These are phyloP conservation scores for cucumber (Cucumis sativus) DNA, from an alignment of 306 rosid species.

Conservation along the genomic window DNA sequence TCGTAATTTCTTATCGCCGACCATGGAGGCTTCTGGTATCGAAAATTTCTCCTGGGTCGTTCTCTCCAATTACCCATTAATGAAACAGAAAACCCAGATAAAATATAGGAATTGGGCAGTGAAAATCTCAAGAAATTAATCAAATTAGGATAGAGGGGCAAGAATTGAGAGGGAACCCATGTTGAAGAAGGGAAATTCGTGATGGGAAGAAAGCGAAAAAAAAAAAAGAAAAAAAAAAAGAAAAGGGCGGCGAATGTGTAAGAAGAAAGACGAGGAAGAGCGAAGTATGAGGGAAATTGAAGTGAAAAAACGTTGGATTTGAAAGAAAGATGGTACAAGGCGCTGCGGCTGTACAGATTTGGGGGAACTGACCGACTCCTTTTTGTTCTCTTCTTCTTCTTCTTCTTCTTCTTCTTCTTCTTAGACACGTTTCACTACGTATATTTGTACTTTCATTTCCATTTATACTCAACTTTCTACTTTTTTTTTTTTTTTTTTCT, in stretches of 20 bases:
- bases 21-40: constrained; percentile 30
- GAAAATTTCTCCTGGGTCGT: constrained; percentile 41
- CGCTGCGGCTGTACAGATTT: not conserved
- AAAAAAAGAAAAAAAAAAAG: not conserved
- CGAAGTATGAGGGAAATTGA: not conserved
- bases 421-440: not conserved
- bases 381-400: not conserved
- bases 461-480: not conserved
- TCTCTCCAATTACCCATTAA: constrained; percentile 70
- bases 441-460: not conserved
- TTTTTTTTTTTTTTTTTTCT: not conserved
- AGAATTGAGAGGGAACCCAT: not conserved
- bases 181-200: not conserved
- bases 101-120: not conserved
- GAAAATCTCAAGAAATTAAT: not conserved
- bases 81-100: not conserved
- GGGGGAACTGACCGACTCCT: not conserved
- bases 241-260: not conserved
- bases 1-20: constrained; percentile 21
- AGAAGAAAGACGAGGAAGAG: not conserved
- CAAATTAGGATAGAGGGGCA: not conserved
- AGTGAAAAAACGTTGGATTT: not conserved
- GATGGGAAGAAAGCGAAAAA: not conserved
- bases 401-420: not conserved
- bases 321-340: not conserved